A percentile compares a stretch with the other conserved stretches of the same genome.
Conservation (phyloP, 176 grass and related monocot species). For the Musa schizocarpa region DNA sequence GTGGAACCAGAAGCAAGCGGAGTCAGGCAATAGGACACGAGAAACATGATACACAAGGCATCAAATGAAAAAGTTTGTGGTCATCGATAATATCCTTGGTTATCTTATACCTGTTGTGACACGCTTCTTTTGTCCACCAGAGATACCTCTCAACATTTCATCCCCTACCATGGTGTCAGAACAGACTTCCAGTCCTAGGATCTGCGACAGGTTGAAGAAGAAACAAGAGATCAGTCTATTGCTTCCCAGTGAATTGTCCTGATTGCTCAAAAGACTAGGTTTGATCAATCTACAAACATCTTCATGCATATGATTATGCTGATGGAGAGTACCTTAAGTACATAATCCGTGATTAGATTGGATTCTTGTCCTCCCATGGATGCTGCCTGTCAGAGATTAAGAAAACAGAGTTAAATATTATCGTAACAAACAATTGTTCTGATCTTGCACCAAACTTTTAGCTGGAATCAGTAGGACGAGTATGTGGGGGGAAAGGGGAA, state of each 20-base stretch:
- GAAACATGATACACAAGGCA: background rate
- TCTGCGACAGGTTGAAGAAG: constrained; percentile 30
- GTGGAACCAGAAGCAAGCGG: background rate
- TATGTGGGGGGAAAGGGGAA: background rate
- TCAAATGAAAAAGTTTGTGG: no score
- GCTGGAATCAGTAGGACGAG: background rate
- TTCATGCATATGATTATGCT: background rate
- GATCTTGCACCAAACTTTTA: background rate
- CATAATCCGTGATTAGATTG: constrained; percentile 68
- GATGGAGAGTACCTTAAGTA: constrained; percentile 55
- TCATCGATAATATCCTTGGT: background rate
- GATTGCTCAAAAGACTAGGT: no score
- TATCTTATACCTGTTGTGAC: constrained; percentile 67
- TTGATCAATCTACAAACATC: no score
- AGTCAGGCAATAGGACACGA: background rate
- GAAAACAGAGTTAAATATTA: background rate
- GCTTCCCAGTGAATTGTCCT: no score
- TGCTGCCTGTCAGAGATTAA: constrained; percentile 40
- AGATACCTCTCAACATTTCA: constrained; percentile 83
- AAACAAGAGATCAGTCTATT: constrained; percentile 1
- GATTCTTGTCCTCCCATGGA: constrained; percentile 50
- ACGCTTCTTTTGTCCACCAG: constrained; percentile 80
- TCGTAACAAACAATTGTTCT: background rate
- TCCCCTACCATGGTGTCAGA: constrained; percentile 90
- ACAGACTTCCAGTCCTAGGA: constrained; percentile 75